A percentile compares a stretch with the other conserved stretches of the same genome.
phyloP scores from a whole-genome alignment of 2,329 filamentous ascomycete species.

The Hypoxylon sp. region DNA sequence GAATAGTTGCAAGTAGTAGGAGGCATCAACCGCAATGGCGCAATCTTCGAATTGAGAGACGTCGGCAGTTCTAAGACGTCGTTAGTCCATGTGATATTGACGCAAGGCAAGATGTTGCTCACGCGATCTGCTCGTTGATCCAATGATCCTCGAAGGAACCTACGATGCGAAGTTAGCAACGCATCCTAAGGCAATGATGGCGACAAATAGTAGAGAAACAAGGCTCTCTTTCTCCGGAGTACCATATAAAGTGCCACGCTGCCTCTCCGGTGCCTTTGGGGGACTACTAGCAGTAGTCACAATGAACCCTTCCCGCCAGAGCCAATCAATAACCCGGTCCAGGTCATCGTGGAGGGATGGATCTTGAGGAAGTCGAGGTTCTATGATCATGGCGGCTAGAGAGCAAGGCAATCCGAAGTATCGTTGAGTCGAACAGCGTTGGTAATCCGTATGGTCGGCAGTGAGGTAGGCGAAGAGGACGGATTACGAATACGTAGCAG shows the following conservation, averaged over 20 bases:
- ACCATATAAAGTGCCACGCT: slow-evolving; percentile 20
- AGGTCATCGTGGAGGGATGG: slow-evolving; percentile 4
- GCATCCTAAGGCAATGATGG: background rate
- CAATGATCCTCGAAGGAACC: slow-evolving; percentile 59
- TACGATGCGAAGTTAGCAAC: slow-evolving; percentile 49
- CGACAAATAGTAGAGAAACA: background rate
- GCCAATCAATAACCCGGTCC: slow-evolving; percentile 26
- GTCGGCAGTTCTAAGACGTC: slow-evolving; percentile 66
- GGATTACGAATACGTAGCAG: background rate
- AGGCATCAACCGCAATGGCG: slow-evolving; percentile 88
- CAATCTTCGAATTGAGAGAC: slow-evolving; percentile 80
- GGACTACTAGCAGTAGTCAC: slow-evolving; percentile 4
- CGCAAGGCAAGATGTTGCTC: slow-evolving; percentile 35
- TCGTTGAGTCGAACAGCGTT: slow-evolving; percentile 9
- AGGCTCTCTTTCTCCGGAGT: slow-evolving; percentile 11
- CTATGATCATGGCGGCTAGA: slow-evolving; percentile 11
- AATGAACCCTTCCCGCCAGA: slow-evolving; percentile 26
- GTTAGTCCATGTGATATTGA: slow-evolving; percentile 24
- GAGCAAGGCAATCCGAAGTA: background rate
- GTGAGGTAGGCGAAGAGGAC: background rate
- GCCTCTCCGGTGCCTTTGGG: background rate
- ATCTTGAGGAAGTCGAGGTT: slow-evolving; percentile 1
- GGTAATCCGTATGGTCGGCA: slow-evolving; percentile 8
- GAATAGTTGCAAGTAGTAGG: slow-evolving; percentile 86
- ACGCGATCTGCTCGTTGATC: slow-evolving; percentile 58